A percentile compares a stretch with the other conserved stretches of the same genome.
Conservation (phyloP, 2,329 filamentous ascomycete species). For the Leptographium procerum region DNA sequence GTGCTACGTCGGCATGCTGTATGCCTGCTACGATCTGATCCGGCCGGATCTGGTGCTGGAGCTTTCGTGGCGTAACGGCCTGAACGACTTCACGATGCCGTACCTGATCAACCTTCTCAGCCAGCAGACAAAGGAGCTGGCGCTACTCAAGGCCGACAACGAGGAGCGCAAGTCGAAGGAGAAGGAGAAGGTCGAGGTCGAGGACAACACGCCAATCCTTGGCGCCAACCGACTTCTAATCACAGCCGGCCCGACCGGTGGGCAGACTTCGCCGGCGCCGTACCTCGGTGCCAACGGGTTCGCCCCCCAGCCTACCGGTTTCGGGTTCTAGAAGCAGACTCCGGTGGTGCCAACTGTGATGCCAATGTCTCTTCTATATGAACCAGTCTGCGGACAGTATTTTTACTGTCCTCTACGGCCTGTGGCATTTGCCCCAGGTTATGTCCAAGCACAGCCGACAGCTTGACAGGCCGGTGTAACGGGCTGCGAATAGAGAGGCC, state of each 20-base stretch:
- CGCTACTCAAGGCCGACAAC: conserved; percentile 83
- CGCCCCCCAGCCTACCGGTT: conserved; percentile 77
- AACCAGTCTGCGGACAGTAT: background rate
- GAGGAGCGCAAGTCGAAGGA: conserved; percentile 43
- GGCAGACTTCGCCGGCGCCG: conserved; percentile 50
- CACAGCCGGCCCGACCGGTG: conserved; percentile 66
- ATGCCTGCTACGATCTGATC: conserved; percentile 95
- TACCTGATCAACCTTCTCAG: conserved; percentile 99
- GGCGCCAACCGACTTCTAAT: conserved; percentile 87
- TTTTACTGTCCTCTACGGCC: background rate
- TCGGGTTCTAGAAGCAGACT: conserved; percentile 39
- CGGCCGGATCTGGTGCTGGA: conserved; percentile 87
- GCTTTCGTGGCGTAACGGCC: conserved; percentile 90
- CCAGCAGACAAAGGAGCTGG: conserved; percentile 80
- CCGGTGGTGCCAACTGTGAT: conserved; percentile 12
- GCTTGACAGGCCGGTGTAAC: background rate
- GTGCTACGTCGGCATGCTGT: conserved; percentile 99
- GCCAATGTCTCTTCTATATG: background rate
- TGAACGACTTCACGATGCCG: conserved; percentile 97
- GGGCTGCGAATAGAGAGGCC: background rate
- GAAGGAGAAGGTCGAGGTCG: conserved; percentile 56
- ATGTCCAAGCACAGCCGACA: background rate
- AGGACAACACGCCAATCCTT: conserved; percentile 88
- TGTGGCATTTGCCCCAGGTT: background rate
- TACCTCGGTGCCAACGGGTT: conserved; percentile 81